phyloP scores from a whole-genome alignment of 352 stramenopile genomes.

The Globisporangium megalacanthum region DNA sequence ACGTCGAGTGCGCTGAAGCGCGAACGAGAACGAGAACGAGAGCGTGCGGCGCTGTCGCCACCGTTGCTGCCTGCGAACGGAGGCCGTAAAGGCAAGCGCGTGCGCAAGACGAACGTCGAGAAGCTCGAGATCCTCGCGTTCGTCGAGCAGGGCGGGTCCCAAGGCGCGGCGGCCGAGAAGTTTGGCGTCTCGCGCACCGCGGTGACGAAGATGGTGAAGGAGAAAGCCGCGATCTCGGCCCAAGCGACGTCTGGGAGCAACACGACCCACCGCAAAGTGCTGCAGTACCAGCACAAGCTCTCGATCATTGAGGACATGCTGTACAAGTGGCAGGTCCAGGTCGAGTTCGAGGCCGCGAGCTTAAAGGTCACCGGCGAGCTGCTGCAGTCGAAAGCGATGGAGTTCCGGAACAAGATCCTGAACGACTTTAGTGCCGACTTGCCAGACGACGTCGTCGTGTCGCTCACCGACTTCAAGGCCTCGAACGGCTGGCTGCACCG shows the following conservation, averaged over 20 bases:
- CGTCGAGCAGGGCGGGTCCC: constrained; percentile 72
- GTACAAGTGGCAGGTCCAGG: constrained; percentile 81
- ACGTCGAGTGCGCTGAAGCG: no score
- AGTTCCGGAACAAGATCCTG: constrained; percentile 80
- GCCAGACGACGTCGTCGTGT: constrained; percentile 66
- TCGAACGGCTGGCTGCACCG: constrained; percentile 80
- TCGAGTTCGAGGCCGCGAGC: constrained; percentile 56
- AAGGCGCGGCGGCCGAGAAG: constrained; percentile 69
- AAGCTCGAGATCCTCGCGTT: constrained; percentile 81
- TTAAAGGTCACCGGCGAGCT: constrained; percentile 74
- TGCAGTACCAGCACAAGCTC: constrained; percentile 81
- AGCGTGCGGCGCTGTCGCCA: background rate
- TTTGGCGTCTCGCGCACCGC: constrained; percentile 78
- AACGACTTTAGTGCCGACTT: constrained; percentile 60
- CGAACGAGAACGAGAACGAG: background rate
- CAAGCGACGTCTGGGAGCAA: constrained; percentile 64
- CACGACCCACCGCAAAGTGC: constrained; percentile 69
- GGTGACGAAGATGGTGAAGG: constrained; percentile 86
- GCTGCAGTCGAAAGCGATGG: constrained; percentile 71
- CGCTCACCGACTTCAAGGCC: constrained; percentile 80
- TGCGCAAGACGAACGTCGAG: constrained; percentile 79
- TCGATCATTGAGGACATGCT: constrained; percentile 85
- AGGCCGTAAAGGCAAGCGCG: constrained; percentile 41
- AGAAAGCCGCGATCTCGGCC: constrained; percentile 63
- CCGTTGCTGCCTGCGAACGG: background rate